These are phyloP conservation scores for Rhodotorula mucilaginosa DNA, from an alignment of 1,284 basidiomycete species.

Conservation along the genomic window DNA sequence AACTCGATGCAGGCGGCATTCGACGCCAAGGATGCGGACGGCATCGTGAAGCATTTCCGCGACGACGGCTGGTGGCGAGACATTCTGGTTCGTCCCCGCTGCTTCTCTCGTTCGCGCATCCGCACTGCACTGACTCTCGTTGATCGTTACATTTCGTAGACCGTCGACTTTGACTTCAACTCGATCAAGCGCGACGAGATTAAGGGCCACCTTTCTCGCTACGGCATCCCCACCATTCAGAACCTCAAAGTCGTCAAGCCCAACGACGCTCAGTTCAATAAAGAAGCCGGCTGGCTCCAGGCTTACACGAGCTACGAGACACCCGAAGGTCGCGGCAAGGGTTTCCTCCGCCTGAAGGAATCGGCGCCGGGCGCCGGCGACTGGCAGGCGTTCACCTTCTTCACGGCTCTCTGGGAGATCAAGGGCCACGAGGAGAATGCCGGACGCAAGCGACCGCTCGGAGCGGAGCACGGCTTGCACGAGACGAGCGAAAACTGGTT, in stretches of 20 bases:
- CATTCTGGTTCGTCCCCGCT: conserved; percentile 29
- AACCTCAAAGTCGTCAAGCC: conserved; percentile 29
- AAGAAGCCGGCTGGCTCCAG: conserved; percentile 39
- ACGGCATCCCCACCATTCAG: conserved; percentile 38
- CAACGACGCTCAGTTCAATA: conserved; percentile 19
- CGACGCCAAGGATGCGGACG: conserved; percentile 48
- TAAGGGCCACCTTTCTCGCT: conserved; percentile 33
- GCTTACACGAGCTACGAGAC: conserved; percentile 43
- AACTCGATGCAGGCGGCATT: conserved; percentile 51
- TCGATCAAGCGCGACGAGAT: conserved; percentile 33
- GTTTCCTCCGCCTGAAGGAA: conserved; percentile 41
- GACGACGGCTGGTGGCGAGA: conserved; percentile 41
- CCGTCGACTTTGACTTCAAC: conserved; percentile 41
- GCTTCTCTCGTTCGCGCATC: too few relatives aligned
- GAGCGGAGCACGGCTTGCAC: conserved; percentile 43
- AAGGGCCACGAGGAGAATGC: conserved; percentile 42
- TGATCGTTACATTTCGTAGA: not conserved
- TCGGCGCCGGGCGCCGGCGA: conserved; percentile 33
- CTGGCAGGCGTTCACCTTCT: conserved; percentile 43
- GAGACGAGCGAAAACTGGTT: conserved; percentile 41
- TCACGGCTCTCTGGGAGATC: conserved; percentile 40
- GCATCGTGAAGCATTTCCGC: conserved; percentile 37
- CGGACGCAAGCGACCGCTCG: conserved; percentile 37
- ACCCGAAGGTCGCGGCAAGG: conserved; percentile 35
- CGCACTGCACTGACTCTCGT: too few relatives aligned